Conservation (phyloP, 2,329 filamentous ascomycete species). For the Onygenales sp. region DNA sequence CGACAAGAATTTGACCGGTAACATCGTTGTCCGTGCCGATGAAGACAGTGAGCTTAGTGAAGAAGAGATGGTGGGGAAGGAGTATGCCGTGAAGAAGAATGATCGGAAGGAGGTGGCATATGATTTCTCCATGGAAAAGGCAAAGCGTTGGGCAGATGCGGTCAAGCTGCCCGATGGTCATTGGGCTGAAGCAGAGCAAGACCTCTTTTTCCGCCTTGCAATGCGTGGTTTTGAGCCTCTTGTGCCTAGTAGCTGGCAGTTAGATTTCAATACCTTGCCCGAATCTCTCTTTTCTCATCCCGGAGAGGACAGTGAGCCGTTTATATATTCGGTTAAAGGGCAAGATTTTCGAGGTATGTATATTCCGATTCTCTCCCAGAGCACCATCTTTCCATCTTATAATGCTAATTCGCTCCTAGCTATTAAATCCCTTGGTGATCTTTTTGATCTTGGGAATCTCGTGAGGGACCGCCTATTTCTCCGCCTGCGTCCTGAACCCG, state of each 20-base stretch:
- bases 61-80: constrained; percentile 11
- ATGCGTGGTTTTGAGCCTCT: constrained; percentile 49
- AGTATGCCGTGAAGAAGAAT: constrained; percentile 7
- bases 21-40: constrained; percentile 8
- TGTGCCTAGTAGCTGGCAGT: constrained; percentile 41
- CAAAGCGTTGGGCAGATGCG: constrained; percentile 25
- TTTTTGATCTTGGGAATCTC: constrained; percentile 43
- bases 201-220: constrained; percentile 44
- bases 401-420: constrained; percentile 22
- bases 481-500: constrained; percentile 22
- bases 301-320: constrained; percentile 26
- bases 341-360: constrained; percentile 38
- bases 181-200: constrained; percentile 44
- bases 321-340: constrained; percentile 35
- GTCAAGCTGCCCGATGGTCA: constrained; percentile 32
- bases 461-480: constrained; percentile 42
- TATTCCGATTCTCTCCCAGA: background rate
- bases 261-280: constrained; percentile 47
- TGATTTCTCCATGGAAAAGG: constrained; percentile 22
- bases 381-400: background rate
- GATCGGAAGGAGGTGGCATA: constrained; percentile 19
- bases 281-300: constrained; percentile 40
- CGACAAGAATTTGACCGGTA: constrained; percentile 5
- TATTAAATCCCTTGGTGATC: constrained; percentile 39
- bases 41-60: constrained; percentile 11